Evolutionary conservation across 345 rosid genomes (phyloP).

Genomic region (Citrus medica): DNA sequence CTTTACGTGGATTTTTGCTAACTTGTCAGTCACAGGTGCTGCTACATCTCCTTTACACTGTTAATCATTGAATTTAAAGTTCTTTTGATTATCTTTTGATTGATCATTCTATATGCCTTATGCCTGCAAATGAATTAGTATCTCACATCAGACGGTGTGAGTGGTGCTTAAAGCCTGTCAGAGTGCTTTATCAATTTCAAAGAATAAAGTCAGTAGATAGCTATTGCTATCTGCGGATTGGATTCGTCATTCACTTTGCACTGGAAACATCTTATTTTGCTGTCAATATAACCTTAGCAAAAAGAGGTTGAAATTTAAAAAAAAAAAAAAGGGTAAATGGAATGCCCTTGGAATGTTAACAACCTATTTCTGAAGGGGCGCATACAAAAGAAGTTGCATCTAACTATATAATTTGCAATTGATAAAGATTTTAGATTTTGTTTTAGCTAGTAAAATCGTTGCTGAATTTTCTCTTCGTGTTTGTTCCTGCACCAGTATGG

Average conservation of each 20-base stretch:
- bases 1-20: constrained; percentile 61
- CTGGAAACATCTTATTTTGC: background rate
- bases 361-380: background rate
- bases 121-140: background rate
- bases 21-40: constrained; percentile 80
- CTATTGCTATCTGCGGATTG: background rate
- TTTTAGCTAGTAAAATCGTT: background rate
- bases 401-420: background rate
- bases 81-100: constrained; percentile 1
- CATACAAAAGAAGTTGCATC: background rate
- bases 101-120: background rate
- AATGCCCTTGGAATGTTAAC: background rate
- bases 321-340: background rate
- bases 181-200: background rate
- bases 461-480: background rate
- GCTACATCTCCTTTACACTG: constrained; percentile 14
- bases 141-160: background rate
- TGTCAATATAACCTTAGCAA: background rate
- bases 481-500: constrained; percentile 51
- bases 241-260: background rate
- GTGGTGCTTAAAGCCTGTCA: background rate
- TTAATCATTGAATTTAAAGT: background rate
- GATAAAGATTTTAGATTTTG: background rate
- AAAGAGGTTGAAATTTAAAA: background rate
- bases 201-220: background rate